Base-by-base conservation (phyloP, 352 stramenopile species). In the Phytophthora nicotianae region DNA sequence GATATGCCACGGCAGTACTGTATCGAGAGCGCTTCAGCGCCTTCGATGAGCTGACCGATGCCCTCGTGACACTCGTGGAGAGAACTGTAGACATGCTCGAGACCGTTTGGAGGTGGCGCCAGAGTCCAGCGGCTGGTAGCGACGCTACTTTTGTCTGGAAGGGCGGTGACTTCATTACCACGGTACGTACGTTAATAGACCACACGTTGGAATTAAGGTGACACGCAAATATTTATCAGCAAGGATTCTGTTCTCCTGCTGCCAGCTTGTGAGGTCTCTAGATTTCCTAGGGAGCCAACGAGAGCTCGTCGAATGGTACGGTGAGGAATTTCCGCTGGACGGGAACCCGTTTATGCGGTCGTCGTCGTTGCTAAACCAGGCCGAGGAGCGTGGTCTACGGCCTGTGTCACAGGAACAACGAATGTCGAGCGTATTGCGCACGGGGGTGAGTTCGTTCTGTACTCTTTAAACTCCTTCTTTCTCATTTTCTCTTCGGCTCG, bases 301-400 rank as follows among this genome's bases (percentile, higher is more conserved):
- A 7, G 72, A 83, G 46, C 70, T 84, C 1, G 53, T 76, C 41
- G 80, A 88, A 47, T 91, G 80, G 83, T 91, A 88, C 49, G 78
- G 83, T 24, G 77, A 91, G n/a, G 83, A 90, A 48, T 91, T 91
- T 51, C 72, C 75, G 5, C 77, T 88, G 48, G 70, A 80, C 33
- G 59, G 82, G 43, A 91, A 90, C 46, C 83, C 80, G 42, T 91
- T 91, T 61, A 74, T 91, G 59, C 74, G 65, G 8, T 65, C 64
- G 41, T 58, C 70, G 42, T 88, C 82, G 16, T 54, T 91, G 19
- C 58, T 70, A 3, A 78, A 91, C 51, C 75, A 73, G 42, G 80
- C 67, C 0, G 47, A 79, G 23, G 76, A 79, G 21, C 65, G 67
- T 9, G 68, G 67, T 0, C 47, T 89, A n/a, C 20, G 20, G 24